Base-by-base conservation (phyloP, 2,329 filamentous ascomycete genomes). In the Xylaria sp. region DNA sequence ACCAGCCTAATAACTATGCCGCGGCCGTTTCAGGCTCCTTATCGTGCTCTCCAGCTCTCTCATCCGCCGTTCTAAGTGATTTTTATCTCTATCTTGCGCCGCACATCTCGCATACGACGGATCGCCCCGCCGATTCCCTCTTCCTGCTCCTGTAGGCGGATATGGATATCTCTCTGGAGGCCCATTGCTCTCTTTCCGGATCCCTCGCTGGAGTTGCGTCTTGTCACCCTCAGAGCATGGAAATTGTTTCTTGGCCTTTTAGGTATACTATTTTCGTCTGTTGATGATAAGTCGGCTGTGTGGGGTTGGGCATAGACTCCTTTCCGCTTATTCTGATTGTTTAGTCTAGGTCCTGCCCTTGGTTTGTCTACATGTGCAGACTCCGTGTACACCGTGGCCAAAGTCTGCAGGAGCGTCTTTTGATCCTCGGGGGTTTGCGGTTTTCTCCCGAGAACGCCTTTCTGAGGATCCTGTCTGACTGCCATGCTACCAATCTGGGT, bases 391-490 rank as follows among this genome's bases (percentile, higher is more conserved):
- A n/a, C 53, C 4, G 5, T 48, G 13, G 28, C 34, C 6, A 66
- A 23, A 7, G 41, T 30, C 7, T 30, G n/a, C 4, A 61, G 32
- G 18, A 66, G 57, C 6, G 43, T 53, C 20, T 43, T 20, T 5
- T 43, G 48, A 23, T 62, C 58, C 20, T 66, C 58, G 10, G 62
- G 30, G 3, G 57, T 61, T 41, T 41, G 10, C 1, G 63, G 58
- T 25, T 20, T 62, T 39, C 25, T 57, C 25, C 6, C n/a, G 6
- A 66, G 58, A 15, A 62, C 28, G 13, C 32, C 32, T 15, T 25
- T 28, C 15, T 41, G 20, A 8, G 13, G 4, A 15, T 46, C 50
- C 13, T 34, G 20, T 32, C 3, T 9, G 18, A 36, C 15, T 10
- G 18, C 12, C n/a, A 18, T n/a, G 10, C 20, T 25, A 9, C n/a